Evolutionary conservation across 2,329 filamentous ascomycete genomes (phyloP).

Genomic region (Calonectria montana): DNA sequence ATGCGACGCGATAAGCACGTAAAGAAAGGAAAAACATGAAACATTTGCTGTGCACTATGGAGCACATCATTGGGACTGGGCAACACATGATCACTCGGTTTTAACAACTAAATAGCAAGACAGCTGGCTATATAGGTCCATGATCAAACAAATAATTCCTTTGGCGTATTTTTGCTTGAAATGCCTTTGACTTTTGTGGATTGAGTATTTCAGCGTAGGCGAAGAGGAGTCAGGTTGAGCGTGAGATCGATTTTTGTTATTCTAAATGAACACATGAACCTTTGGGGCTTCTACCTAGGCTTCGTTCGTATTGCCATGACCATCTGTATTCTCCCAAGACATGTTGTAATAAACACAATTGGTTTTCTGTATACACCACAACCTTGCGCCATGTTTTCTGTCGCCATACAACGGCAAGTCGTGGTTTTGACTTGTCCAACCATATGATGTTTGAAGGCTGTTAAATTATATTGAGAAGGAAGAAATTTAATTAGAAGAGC

Average conservation of each 20-base stretch:
- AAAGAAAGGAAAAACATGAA: not conserved
- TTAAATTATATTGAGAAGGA: not conserved
- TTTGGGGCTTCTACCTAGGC: no score
- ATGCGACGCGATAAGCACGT: slow-evolving; percentile 46
- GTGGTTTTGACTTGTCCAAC: not conserved
- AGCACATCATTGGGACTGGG: slow-evolving; percentile 29
- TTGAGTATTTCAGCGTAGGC: not conserved
- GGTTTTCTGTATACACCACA: not conserved
- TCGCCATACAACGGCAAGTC: not conserved
- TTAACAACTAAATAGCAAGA: not conserved
- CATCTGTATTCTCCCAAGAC: not conserved
- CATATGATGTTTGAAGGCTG: not conserved
- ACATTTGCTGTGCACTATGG: slow-evolving; percentile 30
- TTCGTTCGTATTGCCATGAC: no score
- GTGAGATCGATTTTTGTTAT: no score
- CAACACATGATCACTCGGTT: slow-evolving; percentile 7
- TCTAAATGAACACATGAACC: not conserved
- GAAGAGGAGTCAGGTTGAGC: no score
- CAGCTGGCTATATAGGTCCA: slow-evolving; percentile 10
- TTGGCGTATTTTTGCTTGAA: not conserved
- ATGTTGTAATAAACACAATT: not conserved
- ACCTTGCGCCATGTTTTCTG: not conserved
- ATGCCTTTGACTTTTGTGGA: not conserved
- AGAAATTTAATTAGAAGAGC: not conserved
- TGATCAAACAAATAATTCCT: slow-evolving; percentile 2